Percentiles rank a stretch among this genome's conserved stretches.
phyloP scores from a whole-genome alignment of 2,329 filamentous ascomycete species.

The Diaporthe sp. region DNA sequence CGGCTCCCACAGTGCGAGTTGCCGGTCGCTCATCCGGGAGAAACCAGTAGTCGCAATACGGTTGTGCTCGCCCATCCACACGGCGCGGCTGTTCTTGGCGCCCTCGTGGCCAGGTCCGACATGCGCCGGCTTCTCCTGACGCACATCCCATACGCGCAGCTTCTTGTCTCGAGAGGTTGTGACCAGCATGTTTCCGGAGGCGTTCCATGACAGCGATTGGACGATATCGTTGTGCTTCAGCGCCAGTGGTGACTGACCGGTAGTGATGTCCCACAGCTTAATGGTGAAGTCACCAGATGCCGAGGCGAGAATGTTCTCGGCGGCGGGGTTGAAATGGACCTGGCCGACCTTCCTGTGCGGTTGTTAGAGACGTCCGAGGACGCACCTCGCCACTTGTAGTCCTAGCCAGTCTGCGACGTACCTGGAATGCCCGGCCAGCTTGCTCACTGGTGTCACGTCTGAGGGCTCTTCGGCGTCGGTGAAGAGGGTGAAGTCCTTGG shows the following conservation, averaged over 20 bases:
- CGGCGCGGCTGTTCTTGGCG: constrained; percentile 96
- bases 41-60: constrained; percentile 96
- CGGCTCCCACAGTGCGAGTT: constrained; percentile 95
- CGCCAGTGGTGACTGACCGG: constrained; percentile 79
- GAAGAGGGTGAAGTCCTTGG: constrained; percentile 85
- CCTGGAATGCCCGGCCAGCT: constrained; percentile 89
- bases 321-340: constrained; percentile 96
- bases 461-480: constrained; percentile 86
- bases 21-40: constrained; percentile 97
- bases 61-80: constrained; percentile 98
- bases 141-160: constrained; percentile 95
- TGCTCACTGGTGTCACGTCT: constrained; percentile 84
- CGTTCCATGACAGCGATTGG: constrained; percentile 96
- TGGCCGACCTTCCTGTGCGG: constrained; percentile 90
- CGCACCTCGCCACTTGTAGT: constrained; percentile 2
- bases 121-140: constrained; percentile 89
- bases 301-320: constrained; percentile 94
- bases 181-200: constrained; percentile 85
- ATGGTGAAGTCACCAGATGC: constrained; percentile 94
- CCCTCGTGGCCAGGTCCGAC: constrained; percentile 89
- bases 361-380: constrained; percentile 5
- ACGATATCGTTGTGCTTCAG: constrained; percentile 93
- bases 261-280: constrained; percentile 94
- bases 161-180: constrained; percentile 99
- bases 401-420: constrained; percentile 53